phyloP scores from a whole-genome alignment of 2,329 filamentous ascomycete genomes.

The Tolypocladium inflatum region DNA sequence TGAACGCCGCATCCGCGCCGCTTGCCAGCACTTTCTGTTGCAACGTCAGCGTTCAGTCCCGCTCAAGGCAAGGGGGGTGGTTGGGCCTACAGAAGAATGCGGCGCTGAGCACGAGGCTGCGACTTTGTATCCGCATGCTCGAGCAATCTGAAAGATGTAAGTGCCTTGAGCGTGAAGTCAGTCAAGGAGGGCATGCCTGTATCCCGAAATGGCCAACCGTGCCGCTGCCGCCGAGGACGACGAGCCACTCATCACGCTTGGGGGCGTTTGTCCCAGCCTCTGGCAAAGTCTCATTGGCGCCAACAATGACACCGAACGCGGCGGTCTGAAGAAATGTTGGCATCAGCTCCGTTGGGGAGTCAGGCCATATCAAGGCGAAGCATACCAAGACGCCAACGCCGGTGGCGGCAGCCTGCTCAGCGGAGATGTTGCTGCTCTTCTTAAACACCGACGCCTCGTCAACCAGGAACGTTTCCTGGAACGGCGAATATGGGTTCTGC shows the following conservation, averaged over 20 bases:
- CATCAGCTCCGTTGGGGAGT: background rate
- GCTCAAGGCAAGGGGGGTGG: background rate
- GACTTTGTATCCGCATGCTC: constrained; percentile 25
- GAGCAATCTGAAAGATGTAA: constrained; percentile 17
- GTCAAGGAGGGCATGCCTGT: constrained; percentile 9
- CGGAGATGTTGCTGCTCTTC: constrained; percentile 12
- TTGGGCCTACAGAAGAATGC: constrained; percentile 12
- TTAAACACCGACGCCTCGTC: constrained; percentile 24
- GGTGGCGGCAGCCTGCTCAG: constrained; percentile 21
- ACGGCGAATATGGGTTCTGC: constrained; percentile 19
- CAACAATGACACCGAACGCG: constrained; percentile 19
- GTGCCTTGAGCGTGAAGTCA: no score
- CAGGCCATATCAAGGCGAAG: background rate
- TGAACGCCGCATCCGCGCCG: constrained; percentile 22
- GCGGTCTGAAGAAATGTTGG: constrained; percentile 18
- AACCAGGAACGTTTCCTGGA: constrained; percentile 28
- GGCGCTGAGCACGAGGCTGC: constrained; percentile 23
- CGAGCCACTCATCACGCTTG: constrained; percentile 22
- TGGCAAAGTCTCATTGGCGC: constrained; percentile 14
- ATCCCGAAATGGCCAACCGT: constrained; percentile 24
- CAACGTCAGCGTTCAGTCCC: background rate
- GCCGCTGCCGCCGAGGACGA: constrained; percentile 24
- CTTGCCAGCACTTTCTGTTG: constrained; percentile 14
- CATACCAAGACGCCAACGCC: constrained; percentile 24
- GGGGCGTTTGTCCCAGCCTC: constrained; percentile 3